phyloP scores from a whole-genome alignment of 108 stramenopile species.

The Fragilariopsis cylindrus region DNA sequence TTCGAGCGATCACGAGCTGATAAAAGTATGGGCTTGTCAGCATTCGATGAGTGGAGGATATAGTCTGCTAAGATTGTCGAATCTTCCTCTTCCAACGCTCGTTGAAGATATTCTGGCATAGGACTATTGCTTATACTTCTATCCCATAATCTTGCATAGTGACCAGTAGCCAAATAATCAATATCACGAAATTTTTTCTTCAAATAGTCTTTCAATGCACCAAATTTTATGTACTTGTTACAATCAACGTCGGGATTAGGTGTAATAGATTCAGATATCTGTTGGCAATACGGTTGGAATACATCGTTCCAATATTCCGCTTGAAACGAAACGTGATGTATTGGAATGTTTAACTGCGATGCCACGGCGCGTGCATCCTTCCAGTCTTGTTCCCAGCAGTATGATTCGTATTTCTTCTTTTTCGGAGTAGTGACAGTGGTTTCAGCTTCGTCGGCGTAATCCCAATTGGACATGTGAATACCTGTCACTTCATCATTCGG shows the following conservation, averaged over 20 bases:
- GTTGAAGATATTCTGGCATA: slow-evolving; percentile 21
- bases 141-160: slow-evolving; percentile 87
- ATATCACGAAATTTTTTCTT: slow-evolving; percentile 37
- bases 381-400: slow-evolving; percentile 75
- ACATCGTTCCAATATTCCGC: slow-evolving; percentile 92
- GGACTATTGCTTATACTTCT: slow-evolving; percentile 11
- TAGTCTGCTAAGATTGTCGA: slow-evolving; percentile 22
- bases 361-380: slow-evolving; percentile 84
- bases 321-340: slow-evolving; percentile 76
- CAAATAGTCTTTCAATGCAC: slow-evolving; percentile 76
- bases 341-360: slow-evolving; percentile 68
- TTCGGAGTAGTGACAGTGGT: slow-evolving; percentile 19
- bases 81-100: slow-evolving; percentile 22
- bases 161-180: slow-evolving; percentile 87
- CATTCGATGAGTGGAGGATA: slow-evolving; percentile 15
- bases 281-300: slow-evolving; percentile 86
- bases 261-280: slow-evolving; percentile 49
- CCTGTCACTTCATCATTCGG: slow-evolving; percentile 38
- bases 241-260: slow-evolving; percentile 94
- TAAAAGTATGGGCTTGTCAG: slow-evolving; percentile 54
- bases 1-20: slow-evolving; percentile 80
- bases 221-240: slow-evolving; percentile 94
- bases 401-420: slow-evolving; percentile 22
- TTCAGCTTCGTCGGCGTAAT: slow-evolving; percentile 57
- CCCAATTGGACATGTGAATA: slow-evolving; percentile 91